These are phyloP conservation scores for Corylus americana DNA, from an alignment of 306 rosid genomes.

Conservation along the genomic window DNA sequence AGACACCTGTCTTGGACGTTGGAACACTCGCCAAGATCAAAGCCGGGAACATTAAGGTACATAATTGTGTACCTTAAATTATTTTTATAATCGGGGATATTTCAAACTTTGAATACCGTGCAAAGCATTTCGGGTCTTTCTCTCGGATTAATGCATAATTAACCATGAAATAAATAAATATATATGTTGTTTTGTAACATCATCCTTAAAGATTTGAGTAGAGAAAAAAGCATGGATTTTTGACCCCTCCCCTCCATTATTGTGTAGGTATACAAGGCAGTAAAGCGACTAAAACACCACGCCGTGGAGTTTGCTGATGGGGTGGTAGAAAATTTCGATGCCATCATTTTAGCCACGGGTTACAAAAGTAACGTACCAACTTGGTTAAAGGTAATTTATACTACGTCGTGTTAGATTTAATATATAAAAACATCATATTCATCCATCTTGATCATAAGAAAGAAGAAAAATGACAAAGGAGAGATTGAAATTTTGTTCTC, in stretches of 20 bases:
- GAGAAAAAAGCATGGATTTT: background rate
- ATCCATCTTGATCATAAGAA: background rate
- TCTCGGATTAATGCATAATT: background rate
- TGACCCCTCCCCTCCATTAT: background rate
- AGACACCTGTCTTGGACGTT: constrained; percentile 92
- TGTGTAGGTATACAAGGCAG: constrained; percentile 65
- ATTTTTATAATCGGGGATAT: no score
- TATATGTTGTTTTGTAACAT: background rate
- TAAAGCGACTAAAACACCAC: constrained; percentile 53
- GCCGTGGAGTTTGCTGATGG: constrained; percentile 80
- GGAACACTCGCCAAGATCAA: constrained; percentile 81
- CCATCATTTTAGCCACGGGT: constrained; percentile 79
- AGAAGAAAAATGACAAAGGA: background rate
- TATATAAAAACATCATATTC: background rate
- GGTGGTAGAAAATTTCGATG: constrained; percentile 64
- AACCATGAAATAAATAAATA: background rate
- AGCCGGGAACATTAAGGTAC: constrained; percentile 78
- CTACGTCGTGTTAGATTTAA: background rate
- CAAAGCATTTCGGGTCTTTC: background rate
- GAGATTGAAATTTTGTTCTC: background rate
- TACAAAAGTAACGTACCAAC: constrained; percentile 80
- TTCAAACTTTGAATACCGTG: no score
- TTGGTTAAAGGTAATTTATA: constrained; percentile 65
- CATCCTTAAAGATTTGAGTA: background rate
- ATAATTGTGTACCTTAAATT: background rate